A percentile compares a stretch with the other conserved stretches of the same genome.
Conservation (phyloP, 164 flowering plant species). For the Piper longum region DNA sequence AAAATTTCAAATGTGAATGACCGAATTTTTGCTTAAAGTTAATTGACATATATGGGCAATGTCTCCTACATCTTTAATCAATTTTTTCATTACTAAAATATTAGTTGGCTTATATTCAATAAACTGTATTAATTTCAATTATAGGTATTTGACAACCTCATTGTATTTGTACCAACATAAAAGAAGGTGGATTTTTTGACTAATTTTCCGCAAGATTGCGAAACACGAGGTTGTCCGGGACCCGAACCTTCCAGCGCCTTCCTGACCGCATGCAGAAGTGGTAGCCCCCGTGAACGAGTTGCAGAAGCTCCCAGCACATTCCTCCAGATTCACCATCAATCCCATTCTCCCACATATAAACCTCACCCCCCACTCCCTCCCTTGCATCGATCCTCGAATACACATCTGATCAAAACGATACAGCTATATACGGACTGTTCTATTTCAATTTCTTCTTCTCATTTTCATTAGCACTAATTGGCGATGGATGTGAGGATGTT, state of each 20-base stretch:
- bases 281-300: background rate
- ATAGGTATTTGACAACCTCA: no score
- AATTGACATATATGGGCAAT: no score
- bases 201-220: no score
- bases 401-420: background rate
- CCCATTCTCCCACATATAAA: background rate
- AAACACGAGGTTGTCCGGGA: no score
- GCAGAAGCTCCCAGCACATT: background rate
- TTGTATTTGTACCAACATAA: no score
- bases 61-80: no score
- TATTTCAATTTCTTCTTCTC: background rate
- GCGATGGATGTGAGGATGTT: slow-evolving; percentile 32
- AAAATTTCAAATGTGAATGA: no score
- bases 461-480: background rate
- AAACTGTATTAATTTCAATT: no score
- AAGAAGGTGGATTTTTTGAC: no score
- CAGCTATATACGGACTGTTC: background rate
- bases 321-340: background rate
- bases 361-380: background rate
- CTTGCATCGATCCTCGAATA: background rate
- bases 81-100: no score
- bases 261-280: background rate
- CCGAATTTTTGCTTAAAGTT: no score
- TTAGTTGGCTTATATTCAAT: no score
- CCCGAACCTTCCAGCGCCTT: slow-evolving; percentile 1